Conservation (phyloP, 164 flowering plant species). For the Euptelea pleiosperma region DNA sequence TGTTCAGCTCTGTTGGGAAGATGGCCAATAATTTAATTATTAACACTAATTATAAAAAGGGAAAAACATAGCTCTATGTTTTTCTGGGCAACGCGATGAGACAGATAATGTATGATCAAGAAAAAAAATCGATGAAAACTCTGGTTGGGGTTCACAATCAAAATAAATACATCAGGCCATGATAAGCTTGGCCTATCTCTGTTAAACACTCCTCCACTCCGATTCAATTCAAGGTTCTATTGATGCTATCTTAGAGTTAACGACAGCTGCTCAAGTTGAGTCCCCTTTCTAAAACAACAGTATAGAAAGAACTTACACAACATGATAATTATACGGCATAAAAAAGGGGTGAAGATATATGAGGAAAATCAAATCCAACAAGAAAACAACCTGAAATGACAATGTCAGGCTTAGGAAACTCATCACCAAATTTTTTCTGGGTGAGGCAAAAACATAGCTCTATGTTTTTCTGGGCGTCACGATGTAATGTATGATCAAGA, state of each 20-base stretch:
- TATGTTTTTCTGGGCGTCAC: too few species aligned
- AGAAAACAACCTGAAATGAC: constrained; percentile 71
- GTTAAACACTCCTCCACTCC: neutral
- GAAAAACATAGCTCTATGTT: too few species aligned
- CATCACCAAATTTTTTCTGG: constrained; percentile 77
- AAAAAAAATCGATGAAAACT: neutral
- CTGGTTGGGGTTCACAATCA: neutral
- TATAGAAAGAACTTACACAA: neutral
- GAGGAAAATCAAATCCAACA: neutral
- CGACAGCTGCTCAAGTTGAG: neutral
- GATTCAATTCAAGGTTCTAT: neutral
- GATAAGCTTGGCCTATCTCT: neutral
- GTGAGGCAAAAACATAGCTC: too few species aligned
- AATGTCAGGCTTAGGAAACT: constrained; percentile 84
- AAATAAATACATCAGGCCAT: neutral
- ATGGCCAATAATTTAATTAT: too few species aligned
- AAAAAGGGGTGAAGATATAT: neutral
- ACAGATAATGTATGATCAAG: neutral
- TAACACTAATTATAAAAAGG: too few species aligned
- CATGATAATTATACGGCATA: neutral
- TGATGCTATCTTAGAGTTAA: too few species aligned
- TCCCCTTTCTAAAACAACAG: too few species aligned
- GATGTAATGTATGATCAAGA: too few species aligned
- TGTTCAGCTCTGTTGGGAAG: too few species aligned
- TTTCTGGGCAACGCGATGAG: too few species aligned